Conservation (phyloP, 2,329 filamentous ascomycete genomes). For the Diplodia sapinea region DNA sequence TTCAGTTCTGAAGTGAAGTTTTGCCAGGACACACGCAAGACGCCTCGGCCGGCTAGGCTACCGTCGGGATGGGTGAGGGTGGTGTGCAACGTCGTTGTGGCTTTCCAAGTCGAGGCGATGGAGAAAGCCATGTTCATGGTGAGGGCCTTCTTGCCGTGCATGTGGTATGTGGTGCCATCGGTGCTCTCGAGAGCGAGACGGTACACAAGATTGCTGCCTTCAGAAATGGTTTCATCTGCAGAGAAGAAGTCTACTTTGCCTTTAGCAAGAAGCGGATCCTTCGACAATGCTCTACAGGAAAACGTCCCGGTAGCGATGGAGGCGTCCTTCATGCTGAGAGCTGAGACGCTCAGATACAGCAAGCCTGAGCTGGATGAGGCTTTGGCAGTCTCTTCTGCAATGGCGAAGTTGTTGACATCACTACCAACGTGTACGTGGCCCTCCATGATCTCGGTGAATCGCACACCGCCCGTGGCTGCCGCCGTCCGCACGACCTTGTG, state of each 20-base stretch:
- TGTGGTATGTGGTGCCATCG: conserved; percentile 60
- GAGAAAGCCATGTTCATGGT: conserved; percentile 65
- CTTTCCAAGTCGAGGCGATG: conserved; percentile 62
- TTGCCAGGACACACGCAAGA: conserved; percentile 60
- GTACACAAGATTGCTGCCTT: conserved; percentile 66
- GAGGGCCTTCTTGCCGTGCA: conserved; percentile 68
- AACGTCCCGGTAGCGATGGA: conserved; percentile 66
- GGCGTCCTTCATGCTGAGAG: conserved; percentile 33
- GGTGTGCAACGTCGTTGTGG: conserved; percentile 67
- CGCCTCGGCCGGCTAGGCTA: conserved; percentile 62
- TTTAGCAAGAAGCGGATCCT: conserved; percentile 63
- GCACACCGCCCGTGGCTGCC: conserved; percentile 52
- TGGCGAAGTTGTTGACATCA: conserved; percentile 59
- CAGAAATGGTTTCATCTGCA: conserved; percentile 59
- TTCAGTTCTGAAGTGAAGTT: conserved; percentile 64
- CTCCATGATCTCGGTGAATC: conserved; percentile 69
- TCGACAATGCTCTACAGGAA: conserved; percentile 51
- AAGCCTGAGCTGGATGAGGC: conserved; percentile 31
- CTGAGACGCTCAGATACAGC: conserved; percentile 36
- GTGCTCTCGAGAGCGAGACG: conserved; percentile 65
- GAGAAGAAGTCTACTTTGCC: conserved; percentile 65
- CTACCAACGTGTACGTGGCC: conserved; percentile 60
- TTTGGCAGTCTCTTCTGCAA: conserved; percentile 38
- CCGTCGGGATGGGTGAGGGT: conserved; percentile 57
- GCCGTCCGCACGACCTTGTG: conserved; percentile 34